Evolutionary conservation across 306 rosid genomes (phyloP), one percentile per base, ranked within the genome.

Genomic region (Lathyrus aphaca): DNA sequence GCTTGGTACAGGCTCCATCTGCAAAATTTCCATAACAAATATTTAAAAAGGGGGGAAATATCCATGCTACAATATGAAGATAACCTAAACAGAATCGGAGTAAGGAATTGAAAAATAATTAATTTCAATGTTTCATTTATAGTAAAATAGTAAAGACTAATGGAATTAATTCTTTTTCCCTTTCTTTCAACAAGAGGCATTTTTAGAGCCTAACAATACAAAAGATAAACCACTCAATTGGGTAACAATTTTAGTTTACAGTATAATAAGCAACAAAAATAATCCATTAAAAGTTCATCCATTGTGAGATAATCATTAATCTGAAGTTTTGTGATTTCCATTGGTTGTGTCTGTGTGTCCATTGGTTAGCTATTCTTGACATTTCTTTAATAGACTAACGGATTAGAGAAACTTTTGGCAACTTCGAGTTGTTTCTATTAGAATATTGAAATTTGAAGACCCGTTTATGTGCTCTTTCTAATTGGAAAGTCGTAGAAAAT

Each of bases 1-100:
- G 63, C 89, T 63, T 49, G 89, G 86, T 53, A 85, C 76, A 60
- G 89, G 89, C 66, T 85, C 89, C 84, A 85, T 85, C 89, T 85
- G 79, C 83, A 61, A 66, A 38, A 63, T 32, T 43, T 58, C 18
- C 59, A 51, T 75, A 39, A 18, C 14, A 66, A 46, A 62, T 65
- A 65, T 79, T 29, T 66, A 74, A 49, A 74, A 49, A 61, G n/a
- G 49, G 46, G 54, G 37, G 3, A 62, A 51, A 68, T 16, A 61
- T 53, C 59, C 32, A 10, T 27, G 15, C 32, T 9, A 53, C 32
- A 53, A 10, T 21, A 19, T 15, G 50, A 13, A 64, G 32, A 68
- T 38, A n/a, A 13, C 80, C 61, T 39, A 5, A n/a, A 74, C 13
- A 54, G 60, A 70, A 54, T 9, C 8, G 40, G 6, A 73, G 10